Conservation (phyloP, 768 basidiomycete genomes). For the Rhodotorula paludigena region DNA sequence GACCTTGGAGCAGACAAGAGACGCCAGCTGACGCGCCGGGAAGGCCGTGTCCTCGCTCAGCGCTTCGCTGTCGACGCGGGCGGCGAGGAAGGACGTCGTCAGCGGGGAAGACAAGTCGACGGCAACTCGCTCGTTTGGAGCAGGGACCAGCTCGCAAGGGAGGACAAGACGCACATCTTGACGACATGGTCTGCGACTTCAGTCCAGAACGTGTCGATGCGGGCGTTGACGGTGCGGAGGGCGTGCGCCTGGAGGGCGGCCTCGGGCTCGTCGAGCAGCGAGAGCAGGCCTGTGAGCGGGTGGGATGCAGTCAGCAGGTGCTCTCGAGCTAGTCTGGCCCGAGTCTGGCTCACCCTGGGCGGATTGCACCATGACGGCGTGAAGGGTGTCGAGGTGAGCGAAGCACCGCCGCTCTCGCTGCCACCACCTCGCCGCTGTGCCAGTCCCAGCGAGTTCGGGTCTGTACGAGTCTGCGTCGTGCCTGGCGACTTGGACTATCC, state of each 20-base stretch:
- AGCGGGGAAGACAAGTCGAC: conserved; percentile 4
- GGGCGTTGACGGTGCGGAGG: conserved; percentile 68
- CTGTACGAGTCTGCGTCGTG: too few species aligned
- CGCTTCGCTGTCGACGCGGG: conserved; percentile 61
- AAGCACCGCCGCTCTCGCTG: too few species aligned
- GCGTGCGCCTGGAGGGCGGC: conserved; percentile 85
- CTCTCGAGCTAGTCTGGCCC: rapidly evolving
- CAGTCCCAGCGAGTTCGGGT: too few species aligned
- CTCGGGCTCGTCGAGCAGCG: conserved; percentile 81
- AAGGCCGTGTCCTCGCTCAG: conserved; percentile 80
- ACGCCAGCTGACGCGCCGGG: conserved; percentile 72
- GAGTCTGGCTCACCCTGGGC: conserved; percentile 20
- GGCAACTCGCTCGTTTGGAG: conserved; percentile 2
- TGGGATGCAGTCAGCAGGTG: not conserved
- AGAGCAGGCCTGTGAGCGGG: conserved; percentile 56
- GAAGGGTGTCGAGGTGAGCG: too few species aligned
- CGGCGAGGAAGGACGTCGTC: conserved; percentile 30
- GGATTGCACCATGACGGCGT: conserved; percentile 37
- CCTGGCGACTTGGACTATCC: too few species aligned
- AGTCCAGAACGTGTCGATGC: conserved; percentile 95
- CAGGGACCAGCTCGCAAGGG: conserved; percentile 19
- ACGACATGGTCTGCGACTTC: conserved; percentile 95
- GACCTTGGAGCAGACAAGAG: conserved; percentile 91
- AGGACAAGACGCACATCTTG: conserved; percentile 61
- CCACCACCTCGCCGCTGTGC: too few species aligned